Conservation (phyloP, 192 early-diverging fungal species). For the Cladochytrium replicatum region DNA sequence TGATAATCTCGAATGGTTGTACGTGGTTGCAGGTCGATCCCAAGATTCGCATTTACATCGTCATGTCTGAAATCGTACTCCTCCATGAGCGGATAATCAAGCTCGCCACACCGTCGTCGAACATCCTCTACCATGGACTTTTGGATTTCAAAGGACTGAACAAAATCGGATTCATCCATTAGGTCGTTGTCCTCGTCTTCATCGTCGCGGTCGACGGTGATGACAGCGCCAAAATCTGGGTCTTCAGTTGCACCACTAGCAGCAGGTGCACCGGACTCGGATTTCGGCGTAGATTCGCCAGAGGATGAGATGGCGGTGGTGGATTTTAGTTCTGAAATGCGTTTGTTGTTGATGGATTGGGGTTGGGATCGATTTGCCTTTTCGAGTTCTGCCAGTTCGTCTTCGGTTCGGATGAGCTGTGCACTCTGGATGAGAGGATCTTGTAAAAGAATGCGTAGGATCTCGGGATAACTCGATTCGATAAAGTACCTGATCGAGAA, state of each 20-base stretch:
- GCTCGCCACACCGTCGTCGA: conserved; percentile 81
- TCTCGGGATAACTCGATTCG: conserved; percentile 85
- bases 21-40: conserved; percentile 89
- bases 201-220: conserved; percentile 41
- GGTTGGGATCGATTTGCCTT: neutral
- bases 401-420: conserved; percentile 39
- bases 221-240: conserved; percentile 42
- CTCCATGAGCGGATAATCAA: conserved; percentile 93
- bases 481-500: conserved; percentile 61
- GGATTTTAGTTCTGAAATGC: neutral
- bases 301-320: neutral
- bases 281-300: neutral
- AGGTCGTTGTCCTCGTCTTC: conserved; percentile 38
- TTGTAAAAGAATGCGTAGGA: conserved; percentile 70
- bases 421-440: conserved; percentile 65
- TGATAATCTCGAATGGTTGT: conserved; percentile 92
- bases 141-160: conserved; percentile 40
- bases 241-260: conserved; percentile 6
- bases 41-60: conserved; percentile 55
- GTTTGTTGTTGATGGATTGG: neutral
- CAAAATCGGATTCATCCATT: conserved; percentile 36
- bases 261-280: conserved; percentile 3
- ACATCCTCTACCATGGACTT: conserved; percentile 50
- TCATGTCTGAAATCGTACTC: conserved; percentile 96
- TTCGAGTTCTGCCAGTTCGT: neutral